A percentile compares a stretch with the other conserved stretches of the same genome.
Evolutionary conservation across 2,329 filamentous ascomycete genomes (phyloP).

Genomic region (Fusarium anguioides): DNA sequence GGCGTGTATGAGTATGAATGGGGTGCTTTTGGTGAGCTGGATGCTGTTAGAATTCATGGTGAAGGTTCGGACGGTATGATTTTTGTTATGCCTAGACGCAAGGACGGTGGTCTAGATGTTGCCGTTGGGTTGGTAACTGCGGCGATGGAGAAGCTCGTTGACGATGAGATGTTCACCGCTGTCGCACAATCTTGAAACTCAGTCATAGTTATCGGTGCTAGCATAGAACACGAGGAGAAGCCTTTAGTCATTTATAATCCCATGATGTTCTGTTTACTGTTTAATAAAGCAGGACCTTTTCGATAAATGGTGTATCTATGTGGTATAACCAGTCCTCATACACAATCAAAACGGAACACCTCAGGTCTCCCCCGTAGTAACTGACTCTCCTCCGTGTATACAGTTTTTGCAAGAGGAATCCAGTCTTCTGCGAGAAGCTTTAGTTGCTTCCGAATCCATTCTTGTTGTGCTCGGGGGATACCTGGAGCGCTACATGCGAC

Average conservation of each 20-base stretch:
- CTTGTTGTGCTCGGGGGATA: neutral
- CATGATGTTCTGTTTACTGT: too few relatives aligned
- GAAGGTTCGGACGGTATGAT: neutral
- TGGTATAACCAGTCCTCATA: neutral
- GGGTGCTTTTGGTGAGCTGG: neutral
- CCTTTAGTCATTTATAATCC: too few relatives aligned
- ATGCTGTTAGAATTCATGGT: neutral
- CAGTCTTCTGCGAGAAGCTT: neutral
- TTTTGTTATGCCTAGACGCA: neutral
- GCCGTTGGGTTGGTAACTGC: neutral
- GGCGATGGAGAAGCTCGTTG: neutral
- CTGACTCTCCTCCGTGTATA: neutral
- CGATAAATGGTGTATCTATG: too few relatives aligned
- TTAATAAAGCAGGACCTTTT: too few relatives aligned
- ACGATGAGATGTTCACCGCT: neutral
- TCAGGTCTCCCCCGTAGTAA: neutral
- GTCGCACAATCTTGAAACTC: neutral
- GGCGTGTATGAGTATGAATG: neutral
- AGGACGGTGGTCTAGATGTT: neutral
- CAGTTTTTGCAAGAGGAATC: neutral
- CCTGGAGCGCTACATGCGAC: neutral
- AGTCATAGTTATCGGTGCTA: too few relatives aligned
- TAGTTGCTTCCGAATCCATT: neutral
- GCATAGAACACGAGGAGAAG: too few relatives aligned
- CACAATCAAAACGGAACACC: neutral